Base-by-base conservation (phyloP, 2,329 filamentous ascomycete genomes). In the Phyllosticta citribraziliensis region DNA sequence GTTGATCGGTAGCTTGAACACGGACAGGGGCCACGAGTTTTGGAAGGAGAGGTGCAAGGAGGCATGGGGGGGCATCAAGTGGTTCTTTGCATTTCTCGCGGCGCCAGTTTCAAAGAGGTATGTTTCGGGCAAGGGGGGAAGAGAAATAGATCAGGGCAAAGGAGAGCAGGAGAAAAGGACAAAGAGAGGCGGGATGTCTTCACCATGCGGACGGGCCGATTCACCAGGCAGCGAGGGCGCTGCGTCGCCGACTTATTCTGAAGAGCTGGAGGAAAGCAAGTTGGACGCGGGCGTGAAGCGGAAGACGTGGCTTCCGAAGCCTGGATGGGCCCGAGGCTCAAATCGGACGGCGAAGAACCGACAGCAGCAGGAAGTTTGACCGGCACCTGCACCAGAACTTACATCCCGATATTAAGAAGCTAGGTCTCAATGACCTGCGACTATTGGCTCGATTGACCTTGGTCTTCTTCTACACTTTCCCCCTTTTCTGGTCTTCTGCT, bases 1-100 rank as follows among this genome's bases (percentile, higher is more conserved):
- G 3, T 73, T 79, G 17, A 75, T 79, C 59, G 75, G 75, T 55
- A 75, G 75, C 47, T 69, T 79, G 3, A 77, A 77, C 58, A 75
- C 75, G 0, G 72, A 70, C 12, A 69, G 68, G 33, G 75, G 74
- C 2, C 74, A 76, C 64, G 64, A 67, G 3, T 71, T 74, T 55
- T 76, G 73, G 74, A 62, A 62, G 40, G 56, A 55, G 24, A 19
- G 54, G 9, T 61, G 59, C 40, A 64, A 63, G 5, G 33, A 59
- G n/a, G 50, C 57, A 3, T 54, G 57, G 25, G 67, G 65, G 62
- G 27, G 30, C n/a, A 56, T 53, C 20, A 40, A 52, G 8, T 60
- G 63, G 54, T 63, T 57, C 17, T 22, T 61, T 24, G 47, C 47
- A 4, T 61, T 61, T n/a, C 35, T 61, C 9, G 52, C 59, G 24